Base-by-base conservation (phyloP, 1,284 basidiomycete species). In the Tilletiaria anomala region DNA sequence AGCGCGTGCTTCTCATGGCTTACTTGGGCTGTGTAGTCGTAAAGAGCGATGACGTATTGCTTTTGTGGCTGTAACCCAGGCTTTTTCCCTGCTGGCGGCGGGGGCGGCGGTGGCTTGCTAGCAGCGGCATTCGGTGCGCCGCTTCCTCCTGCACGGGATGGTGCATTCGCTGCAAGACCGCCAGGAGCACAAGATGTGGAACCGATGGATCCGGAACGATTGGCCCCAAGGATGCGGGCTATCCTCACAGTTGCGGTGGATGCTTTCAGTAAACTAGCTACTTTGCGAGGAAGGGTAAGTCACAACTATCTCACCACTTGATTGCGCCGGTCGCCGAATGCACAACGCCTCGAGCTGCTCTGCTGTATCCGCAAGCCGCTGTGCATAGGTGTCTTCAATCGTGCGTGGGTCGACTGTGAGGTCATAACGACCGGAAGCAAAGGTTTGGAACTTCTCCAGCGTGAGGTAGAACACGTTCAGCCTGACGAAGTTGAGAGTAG, bases 391-490 rank as follows among this genome's bases (percentile, higher is more conserved):
- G 37, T 73, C 68, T 47, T 78, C 77, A 35, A 93, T 83, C 1
- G 50, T 47, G 33, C 56, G 47, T 57, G 86, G 79, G 16, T 75
- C 72, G 18, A 78, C 75, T 29, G 78, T 71, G 8, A 79, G 64
- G 52, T 89, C 83, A 67, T 82, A 89, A 64, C 82, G 85, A 45
- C 78, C 77, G 49, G 89, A 35, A 2, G 61, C 82, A 63, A 91
- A 96, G 24, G 75, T 75, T 65, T 83, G 82, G 61, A 94, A 73
- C 72, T 89, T 89, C 70, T 96, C 91, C 47, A 91, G 74, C 64
- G 93, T 78, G 46, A 91, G 73, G 69, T 93, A 94, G 70, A 80
- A 91, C 43, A 94, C 82, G 69, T 94, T 94, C 82, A 65, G 50
- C n/a, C n/a, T n/a, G n/a, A n/a, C n/a, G n/a, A n/a, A n/a, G n/a